Base-by-base conservation (phyloP, 495 filamentous ascomycete species). In the Penicillium angulare region DNA sequence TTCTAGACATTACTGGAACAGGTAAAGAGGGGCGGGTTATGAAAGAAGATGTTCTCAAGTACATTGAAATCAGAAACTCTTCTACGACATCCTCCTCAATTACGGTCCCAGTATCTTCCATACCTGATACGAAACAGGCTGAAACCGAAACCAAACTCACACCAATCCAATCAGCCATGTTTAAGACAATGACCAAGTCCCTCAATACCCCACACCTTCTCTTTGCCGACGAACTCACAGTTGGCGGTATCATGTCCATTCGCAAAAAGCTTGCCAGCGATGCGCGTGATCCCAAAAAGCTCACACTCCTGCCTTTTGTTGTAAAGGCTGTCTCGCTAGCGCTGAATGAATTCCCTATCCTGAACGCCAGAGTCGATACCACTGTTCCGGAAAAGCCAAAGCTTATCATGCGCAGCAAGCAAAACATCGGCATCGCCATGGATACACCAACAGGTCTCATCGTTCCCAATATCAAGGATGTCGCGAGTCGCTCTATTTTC, bases 391-490 rank as follows among this genome's bases (percentile, higher is more conserved):
- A 72, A 26, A 87, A 86, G 56, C 86, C 89, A 5, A 78, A 77
- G 24, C 76, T 99, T 0, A 73, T 92, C 45, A 80, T 86, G 68
- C 87, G 89, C 40, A 79, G 80, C 31, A 82, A 87, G 46, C 95
- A 97, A 76, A 96, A 99, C 66, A 92, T 99, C 49, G 95, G 95
- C 41, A 77, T 99, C 10, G 95, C 93, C 32, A 92, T 97, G 82
- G 95, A 97, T 66, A 96, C 95, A 0, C 90, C 95, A 1, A 72
- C 73, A 8, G 95, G 95, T 9, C 81, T 99, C 15, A 71, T 99
- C 9, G 95, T 99, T 5, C 95, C 95, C n/a, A 95, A 95, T 23
- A 84, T 99, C 71, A 88, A 88, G 60, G 84, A 93, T 61, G 92
- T 96, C 16, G 83, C 81, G 44, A 75, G 69, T 16, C 81, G 81